Evolutionary conservation across 352 stramenopile genomes (phyloP).

Genomic region (Thalassiosira livingstoniorum): DNA sequence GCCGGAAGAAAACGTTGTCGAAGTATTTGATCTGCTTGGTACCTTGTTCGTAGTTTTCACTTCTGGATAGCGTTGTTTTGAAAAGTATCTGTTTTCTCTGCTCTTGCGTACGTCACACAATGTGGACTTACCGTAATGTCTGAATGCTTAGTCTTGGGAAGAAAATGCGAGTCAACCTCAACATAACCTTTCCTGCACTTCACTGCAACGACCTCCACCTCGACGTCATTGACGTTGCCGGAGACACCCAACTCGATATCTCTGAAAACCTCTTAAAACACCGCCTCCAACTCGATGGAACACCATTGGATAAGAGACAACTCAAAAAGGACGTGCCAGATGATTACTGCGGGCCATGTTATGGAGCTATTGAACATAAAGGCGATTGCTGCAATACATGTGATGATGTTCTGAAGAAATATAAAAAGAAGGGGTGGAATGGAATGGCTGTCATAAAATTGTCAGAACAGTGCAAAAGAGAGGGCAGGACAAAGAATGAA

Average conservation of each 20-base stretch:
- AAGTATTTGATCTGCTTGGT: too few relatives aligned
- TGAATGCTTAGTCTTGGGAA: constrained; percentile 90
- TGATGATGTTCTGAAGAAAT: constrained; percentile 71
- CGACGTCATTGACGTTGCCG: constrained; percentile 98
- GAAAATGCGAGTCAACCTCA: constrained; percentile 95
- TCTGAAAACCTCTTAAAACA: constrained; percentile 95
- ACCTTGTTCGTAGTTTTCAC: too few relatives aligned
- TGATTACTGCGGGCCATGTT: constrained; percentile 96
- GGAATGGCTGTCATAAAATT: constrained; percentile 56
- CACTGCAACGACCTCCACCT: constrained; percentile 97
- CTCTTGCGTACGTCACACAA: too few relatives aligned
- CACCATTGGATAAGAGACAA: constrained; percentile 79
- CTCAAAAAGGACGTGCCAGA: constrained; percentile 76
- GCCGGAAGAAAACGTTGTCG: too few relatives aligned
- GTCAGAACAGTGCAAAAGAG: constrained; percentile 85
- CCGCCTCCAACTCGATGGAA: constrained; percentile 87
- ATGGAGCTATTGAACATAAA: constrained; percentile 84
- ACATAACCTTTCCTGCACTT: constrained; percentile 97
- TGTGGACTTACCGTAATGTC: too few relatives aligned
- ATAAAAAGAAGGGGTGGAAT: constrained; percentile 84
- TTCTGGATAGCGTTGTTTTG: too few relatives aligned
- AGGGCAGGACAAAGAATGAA: constrained; percentile 66
- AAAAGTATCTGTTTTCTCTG: too few relatives aligned
- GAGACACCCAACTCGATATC: constrained; percentile 96
- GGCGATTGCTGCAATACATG: constrained; percentile 86